phyloP scores from a whole-genome alignment of 352 stramenopile genomes.

The Globisporangium megalacanthum region DNA sequence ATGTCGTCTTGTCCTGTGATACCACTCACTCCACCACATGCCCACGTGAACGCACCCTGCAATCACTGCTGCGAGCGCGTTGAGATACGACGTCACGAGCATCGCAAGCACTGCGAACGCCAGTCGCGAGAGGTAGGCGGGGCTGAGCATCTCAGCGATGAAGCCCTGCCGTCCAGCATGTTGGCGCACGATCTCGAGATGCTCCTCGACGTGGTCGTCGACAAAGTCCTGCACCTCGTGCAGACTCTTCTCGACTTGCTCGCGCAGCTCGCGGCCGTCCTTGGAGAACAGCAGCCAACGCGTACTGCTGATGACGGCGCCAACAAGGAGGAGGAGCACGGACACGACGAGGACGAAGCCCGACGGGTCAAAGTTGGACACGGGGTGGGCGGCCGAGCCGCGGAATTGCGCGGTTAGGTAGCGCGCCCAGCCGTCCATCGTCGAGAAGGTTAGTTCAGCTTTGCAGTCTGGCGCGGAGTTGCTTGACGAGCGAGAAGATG shows the following conservation, averaged over 20 bases:
- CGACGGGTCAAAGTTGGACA: conserved; percentile 82
- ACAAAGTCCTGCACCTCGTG: conserved; percentile 78
- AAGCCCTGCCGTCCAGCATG: conserved; percentile 70
- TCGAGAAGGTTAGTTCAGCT: too few relatives aligned
- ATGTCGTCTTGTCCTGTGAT: background rate
- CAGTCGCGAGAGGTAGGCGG: conserved; percentile 76
- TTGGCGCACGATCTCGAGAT: conserved; percentile 67
- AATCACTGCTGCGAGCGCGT: conserved; percentile 75
- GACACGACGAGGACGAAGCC: conserved; percentile 81
- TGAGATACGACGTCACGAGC: conserved; percentile 80
- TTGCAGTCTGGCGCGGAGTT: background rate
- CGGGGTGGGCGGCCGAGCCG: conserved; percentile 73
- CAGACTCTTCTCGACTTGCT: conserved; percentile 64
- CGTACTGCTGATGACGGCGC: conserved; percentile 44
- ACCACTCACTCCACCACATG: background rate
- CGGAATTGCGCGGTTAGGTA: conserved; percentile 85
- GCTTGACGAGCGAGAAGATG: background rate
- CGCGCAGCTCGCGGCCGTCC: conserved; percentile 38
- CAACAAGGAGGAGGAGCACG: conserved; percentile 58
- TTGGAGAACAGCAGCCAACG: conserved; percentile 33
- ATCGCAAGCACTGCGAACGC: conserved; percentile 74
- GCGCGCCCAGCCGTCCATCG: conserved; percentile 62
- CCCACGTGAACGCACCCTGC: conserved; percentile 33
- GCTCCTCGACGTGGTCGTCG: conserved; percentile 53
- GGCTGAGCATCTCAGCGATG: conserved; percentile 85